Conservation (phyloP, 2,329 filamentous ascomycete genomes). For the Monilinia vaccinii-corymbosi region DNA sequence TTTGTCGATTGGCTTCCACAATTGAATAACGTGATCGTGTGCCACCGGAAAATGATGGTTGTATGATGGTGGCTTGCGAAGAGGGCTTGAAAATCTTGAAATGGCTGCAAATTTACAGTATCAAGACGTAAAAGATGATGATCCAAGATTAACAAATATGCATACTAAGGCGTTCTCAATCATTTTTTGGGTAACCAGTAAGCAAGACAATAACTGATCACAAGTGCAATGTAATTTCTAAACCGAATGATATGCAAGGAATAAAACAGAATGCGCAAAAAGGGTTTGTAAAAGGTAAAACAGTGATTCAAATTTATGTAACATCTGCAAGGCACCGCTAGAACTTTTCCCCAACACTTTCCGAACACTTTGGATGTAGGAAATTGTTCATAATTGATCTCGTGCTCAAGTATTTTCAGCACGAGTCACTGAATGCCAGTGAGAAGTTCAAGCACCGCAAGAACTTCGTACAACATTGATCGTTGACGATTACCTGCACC, state of each 20-base stretch:
- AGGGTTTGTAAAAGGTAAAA: not conserved
- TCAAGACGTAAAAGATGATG: not conserved
- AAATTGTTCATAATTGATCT: not conserved
- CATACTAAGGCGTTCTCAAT: not conserved
- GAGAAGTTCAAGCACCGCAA: not conserved
- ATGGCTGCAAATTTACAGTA: not conserved
- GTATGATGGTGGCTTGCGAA: slow-evolving; percentile 1
- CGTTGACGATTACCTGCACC: not conserved
- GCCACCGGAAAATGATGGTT: not conserved
- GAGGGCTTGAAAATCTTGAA: not conserved
- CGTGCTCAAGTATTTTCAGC: not conserved
- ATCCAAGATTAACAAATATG: not conserved
- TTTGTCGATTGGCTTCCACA: not conserved
- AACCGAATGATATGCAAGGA: slow-evolving; percentile 2
- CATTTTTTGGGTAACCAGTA: not conserved
- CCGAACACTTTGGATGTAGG: not conserved
- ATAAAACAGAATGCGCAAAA: not conserved
- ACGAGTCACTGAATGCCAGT: not conserved
- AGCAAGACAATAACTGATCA: not conserved
- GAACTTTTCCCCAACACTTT: not conserved
- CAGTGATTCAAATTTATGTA: not conserved
- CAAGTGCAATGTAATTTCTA: not conserved
- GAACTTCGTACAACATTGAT: not conserved
- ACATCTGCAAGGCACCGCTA: not conserved
- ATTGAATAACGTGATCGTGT: not conserved